phyloP scores from a whole-genome alignment of 2,329 filamentous ascomycete genomes.

The Magnaporthiopsis incrustans region DNA sequence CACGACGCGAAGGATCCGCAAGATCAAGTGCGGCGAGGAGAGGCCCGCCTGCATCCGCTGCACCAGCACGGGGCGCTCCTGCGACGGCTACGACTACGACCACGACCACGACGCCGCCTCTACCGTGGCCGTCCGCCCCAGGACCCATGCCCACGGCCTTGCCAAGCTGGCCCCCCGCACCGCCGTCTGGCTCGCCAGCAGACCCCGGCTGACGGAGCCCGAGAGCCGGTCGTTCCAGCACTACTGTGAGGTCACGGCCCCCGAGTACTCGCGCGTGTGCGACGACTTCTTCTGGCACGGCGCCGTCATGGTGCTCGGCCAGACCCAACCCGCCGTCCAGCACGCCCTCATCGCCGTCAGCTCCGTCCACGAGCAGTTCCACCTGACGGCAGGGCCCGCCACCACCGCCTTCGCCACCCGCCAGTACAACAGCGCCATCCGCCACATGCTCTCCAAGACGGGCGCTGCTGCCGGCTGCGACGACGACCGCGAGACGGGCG shows the following conservation, averaged over 20 bases:
- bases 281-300: constrained; percentile 35
- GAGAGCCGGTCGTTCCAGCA: constrained; percentile 28
- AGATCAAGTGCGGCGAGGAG: constrained; percentile 24
- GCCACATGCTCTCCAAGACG: constrained; percentile 22
- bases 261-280: constrained; percentile 31
- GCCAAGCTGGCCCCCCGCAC: neutral
- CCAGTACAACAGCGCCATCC: constrained; percentile 42
- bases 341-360: constrained; percentile 43
- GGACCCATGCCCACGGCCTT: neutral
- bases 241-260: constrained; percentile 29
- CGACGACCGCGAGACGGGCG: constrained; percentile 23
- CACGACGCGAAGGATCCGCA: constrained; percentile 15
- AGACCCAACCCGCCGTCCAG: constrained; percentile 35
- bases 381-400: constrained; percentile 13
- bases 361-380: constrained; percentile 33
- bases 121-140: neutral
- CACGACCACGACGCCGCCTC: neutral
- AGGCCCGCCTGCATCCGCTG: constrained; percentile 22
- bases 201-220: constrained; percentile 6
- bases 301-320: constrained; percentile 36
- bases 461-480: constrained; percentile 17
- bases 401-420: constrained; percentile 22
- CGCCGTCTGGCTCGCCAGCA: neutral
- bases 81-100: constrained; percentile 19
- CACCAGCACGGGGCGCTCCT: constrained; percentile 21